These are phyloP conservation scores for Cenchrus purpureus DNA, from an alignment of 176 grass and related monocot species.

Conservation along the genomic window DNA sequence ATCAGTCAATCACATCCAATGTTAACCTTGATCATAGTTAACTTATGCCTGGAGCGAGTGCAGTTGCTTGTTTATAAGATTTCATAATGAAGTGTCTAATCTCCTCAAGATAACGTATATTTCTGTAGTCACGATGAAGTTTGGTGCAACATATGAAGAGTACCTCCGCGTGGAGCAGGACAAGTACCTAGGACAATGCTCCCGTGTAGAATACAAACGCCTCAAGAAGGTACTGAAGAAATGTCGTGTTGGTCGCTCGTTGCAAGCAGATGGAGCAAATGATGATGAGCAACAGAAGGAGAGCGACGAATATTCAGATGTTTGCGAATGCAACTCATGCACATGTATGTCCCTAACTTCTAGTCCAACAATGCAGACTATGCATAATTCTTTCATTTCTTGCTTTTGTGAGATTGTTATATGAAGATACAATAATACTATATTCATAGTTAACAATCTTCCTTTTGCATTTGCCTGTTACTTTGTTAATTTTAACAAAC, in stretches of 20 bases:
- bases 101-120: constrained; percentile 6
- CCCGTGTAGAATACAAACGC: constrained; percentile 71
- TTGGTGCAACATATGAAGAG: constrained; percentile 62
- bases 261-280: constrained; percentile 41
- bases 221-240: constrained; percentile 79
- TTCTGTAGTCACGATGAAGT: constrained; percentile 59
- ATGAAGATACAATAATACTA: not conserved
- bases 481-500: not conserved
- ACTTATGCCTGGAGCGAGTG: too few species aligned
- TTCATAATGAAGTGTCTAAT: not conserved
- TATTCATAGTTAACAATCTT: not conserved
- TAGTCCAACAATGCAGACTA: not conserved
- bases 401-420: not conserved
- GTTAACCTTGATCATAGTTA: too few species aligned
- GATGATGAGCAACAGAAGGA: constrained; percentile 32
- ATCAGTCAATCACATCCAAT: not conserved
- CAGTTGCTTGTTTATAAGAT: too few species aligned
- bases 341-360: constrained; percentile 56
- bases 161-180: constrained; percentile 72
- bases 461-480: not conserved
- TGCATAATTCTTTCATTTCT: constrained; percentile 18
- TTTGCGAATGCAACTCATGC: constrained; percentile 67
- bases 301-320: constrained; percentile 31
- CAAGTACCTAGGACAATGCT: constrained; percentile 64
- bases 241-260: constrained; percentile 54